phyloP scores from a whole-genome alignment of 2,329 filamentous ascomycete species.

The Fusarium sororula region DNA sequence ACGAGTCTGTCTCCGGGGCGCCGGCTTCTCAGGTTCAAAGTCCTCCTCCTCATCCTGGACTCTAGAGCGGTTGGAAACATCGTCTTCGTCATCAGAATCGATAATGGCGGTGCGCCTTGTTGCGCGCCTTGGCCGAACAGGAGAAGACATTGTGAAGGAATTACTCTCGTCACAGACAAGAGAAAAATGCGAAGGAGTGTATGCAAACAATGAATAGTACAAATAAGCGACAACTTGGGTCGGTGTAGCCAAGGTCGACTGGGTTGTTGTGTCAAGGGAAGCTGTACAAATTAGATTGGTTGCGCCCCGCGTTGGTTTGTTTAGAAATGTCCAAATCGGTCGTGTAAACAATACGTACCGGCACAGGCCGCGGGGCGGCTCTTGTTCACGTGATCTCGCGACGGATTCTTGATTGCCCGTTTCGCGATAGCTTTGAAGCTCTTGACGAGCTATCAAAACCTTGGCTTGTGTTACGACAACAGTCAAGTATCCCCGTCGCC shows the following conservation, averaged over 20 bases:
- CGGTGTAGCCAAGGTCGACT: background rate
- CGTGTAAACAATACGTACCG: constrained; percentile 51
- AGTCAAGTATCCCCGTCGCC: background rate
- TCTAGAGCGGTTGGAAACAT: constrained; percentile 63
- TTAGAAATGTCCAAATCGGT: constrained; percentile 51
- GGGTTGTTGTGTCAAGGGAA: constrained; percentile 11
- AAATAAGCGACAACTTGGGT: background rate
- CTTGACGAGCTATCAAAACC: constrained; percentile 5
- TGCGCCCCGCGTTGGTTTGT: constrained; percentile 50
- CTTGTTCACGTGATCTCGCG: constrained; percentile 36
- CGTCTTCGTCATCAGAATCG: constrained; percentile 82
- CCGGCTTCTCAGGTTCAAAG: constrained; percentile 76
- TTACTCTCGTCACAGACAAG: constrained; percentile 19
- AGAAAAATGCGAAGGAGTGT: background rate
- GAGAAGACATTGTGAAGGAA: constrained; percentile 44
- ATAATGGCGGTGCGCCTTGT: constrained; percentile 77
- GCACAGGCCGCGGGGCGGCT: constrained; percentile 4
- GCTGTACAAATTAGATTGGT: constrained; percentile 40
- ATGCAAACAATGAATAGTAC: background rate
- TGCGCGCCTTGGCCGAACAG: constrained; percentile 53
- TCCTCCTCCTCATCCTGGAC: constrained; percentile 74
- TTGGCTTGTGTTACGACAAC: background rate
- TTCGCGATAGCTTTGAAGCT: constrained; percentile 39
- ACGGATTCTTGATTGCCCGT: constrained; percentile 8
- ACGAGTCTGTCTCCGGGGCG: constrained; percentile 61